Conservation (phyloP, 2,329 filamentous ascomycete genomes). For the Capronia coronata region DNA sequence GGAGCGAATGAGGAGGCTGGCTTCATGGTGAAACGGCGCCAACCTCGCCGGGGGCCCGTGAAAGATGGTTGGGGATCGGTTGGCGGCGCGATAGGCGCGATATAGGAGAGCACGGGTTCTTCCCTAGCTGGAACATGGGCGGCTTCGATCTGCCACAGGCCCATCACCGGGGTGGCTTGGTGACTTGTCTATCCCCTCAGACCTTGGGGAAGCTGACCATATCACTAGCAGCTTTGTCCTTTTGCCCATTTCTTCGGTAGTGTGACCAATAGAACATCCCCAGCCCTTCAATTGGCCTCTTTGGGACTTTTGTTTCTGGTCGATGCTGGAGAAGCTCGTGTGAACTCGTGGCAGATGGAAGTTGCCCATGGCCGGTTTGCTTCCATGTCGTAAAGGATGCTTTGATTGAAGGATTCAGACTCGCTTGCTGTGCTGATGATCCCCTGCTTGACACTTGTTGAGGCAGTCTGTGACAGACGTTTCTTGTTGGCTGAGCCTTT, state of each 20-base stretch:
- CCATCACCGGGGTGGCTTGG: constrained; percentile 4
- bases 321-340: constrained; percentile 2
- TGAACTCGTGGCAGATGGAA: background rate
- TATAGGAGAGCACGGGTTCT: constrained; percentile 4
- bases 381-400: constrained; percentile 1
- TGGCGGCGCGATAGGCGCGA: constrained; percentile 15
- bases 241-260: background rate
- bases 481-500: background rate
- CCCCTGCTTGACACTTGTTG: background rate
- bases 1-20: constrained; percentile 13
- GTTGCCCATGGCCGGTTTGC: constrained; percentile 5
- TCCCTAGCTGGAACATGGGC: background rate
- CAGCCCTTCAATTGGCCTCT: constrained; percentile 4
- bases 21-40: constrained; percentile 17
- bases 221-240: background rate
- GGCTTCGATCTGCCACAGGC: background rate
- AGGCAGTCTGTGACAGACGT: background rate
- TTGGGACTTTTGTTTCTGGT: constrained; percentile 4
- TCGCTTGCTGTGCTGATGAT: background rate
- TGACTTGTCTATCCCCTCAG: constrained; percentile 4
- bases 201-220: constrained; percentile 17
- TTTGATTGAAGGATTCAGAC: constrained; percentile 15
- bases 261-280: constrained; percentile 4
- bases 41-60: constrained; percentile 12
- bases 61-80: constrained; percentile 12